Conservation (phyloP, 108 stramenopile genomes). For the Cyclotella baltica region DNA sequence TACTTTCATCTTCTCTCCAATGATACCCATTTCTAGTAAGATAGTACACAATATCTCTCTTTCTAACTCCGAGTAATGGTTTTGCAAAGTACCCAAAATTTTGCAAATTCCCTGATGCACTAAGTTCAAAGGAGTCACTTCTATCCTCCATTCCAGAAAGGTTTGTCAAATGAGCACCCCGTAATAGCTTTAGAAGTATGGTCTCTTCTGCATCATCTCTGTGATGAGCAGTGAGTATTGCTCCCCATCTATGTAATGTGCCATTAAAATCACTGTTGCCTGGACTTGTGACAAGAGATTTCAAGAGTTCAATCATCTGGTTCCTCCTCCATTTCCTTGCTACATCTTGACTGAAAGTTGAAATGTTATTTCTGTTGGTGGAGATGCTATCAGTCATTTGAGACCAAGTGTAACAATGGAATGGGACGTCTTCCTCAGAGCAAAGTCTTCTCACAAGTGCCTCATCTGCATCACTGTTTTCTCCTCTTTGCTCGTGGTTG, state of each 20-base stretch:
- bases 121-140: conserved; percentile 42
- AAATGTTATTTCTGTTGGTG: neutral
- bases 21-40: conserved; percentile 37
- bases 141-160: conserved; percentile 68
- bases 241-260: conserved; percentile 43
- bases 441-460: conserved; percentile 70
- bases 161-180: conserved; percentile 85
- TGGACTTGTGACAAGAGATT: conserved; percentile 21
- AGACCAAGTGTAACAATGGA: conserved; percentile 68
- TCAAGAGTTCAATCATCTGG: conserved; percentile 47
- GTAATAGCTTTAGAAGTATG: conserved; percentile 79
- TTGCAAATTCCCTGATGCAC: neutral
- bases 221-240: conserved; percentile 89
- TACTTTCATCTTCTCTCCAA: conserved; percentile 88
- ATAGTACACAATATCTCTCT: conserved; percentile 64
- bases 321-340: conserved; percentile 83
- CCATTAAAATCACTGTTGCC: conserved; percentile 1
- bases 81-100: conserved; percentile 64
- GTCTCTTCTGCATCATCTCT: conserved; percentile 86
- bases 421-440: conserved; percentile 55
- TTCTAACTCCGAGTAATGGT: conserved; percentile 74
- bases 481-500: conserved; percentile 83
- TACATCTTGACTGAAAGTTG: conserved; percentile 78
- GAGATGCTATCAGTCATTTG: conserved; percentile 1
- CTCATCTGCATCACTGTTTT: conserved; percentile 70